A percentile compares a stretch with the other conserved stretches of the same genome.
These are phyloP conservation scores for Amanita polypyramis DNA, from an alignment of 768 basidiomycete species.

Conservation along the genomic window DNA sequence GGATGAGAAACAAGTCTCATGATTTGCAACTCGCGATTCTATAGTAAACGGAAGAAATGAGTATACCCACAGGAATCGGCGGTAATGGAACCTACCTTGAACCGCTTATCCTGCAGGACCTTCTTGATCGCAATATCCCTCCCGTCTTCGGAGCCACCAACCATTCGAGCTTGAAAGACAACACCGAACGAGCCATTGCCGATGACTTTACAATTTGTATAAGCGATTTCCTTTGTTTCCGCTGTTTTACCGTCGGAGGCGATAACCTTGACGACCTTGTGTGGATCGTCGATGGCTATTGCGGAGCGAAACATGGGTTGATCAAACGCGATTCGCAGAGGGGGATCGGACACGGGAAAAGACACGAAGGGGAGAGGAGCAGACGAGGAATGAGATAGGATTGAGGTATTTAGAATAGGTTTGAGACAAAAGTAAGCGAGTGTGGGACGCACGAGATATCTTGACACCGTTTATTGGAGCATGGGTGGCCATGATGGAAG, in stretches of 20 bases:
- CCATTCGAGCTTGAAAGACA: constrained; percentile 90
- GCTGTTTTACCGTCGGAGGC: constrained; percentile 93
- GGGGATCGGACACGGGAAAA: constrained; percentile 9
- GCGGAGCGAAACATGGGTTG: constrained; percentile 20
- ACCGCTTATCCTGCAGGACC: constrained; percentile 98
- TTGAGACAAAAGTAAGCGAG: constrained; percentile 15
- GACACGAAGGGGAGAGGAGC: constrained; percentile 8
- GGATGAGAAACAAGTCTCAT: constrained; percentile 96
- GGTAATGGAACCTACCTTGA: constrained; percentile 68
- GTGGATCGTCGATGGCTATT: constrained; percentile 84
- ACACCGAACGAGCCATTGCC: constrained; percentile 99
- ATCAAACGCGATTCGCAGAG: constrained; percentile 24
- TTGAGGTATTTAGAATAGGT: constrained; percentile 14
- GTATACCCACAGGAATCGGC: constrained; percentile 4
- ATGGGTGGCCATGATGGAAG: constrained; percentile 52
- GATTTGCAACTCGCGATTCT: constrained; percentile 99
- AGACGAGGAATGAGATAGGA: constrained; percentile 7
- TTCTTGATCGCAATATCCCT: constrained; percentile 99
- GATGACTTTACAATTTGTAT: constrained; percentile 97
- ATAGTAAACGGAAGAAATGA: constrained; percentile 9
- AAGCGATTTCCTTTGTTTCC: constrained; percentile 78
- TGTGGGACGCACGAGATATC: constrained; percentile 60
- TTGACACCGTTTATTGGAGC: constrained; percentile 84
- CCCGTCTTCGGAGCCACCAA: constrained; percentile 48
- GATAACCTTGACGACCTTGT: constrained; percentile 89